A percentile compares a stretch with the other conserved stretches of the same genome.
Conservation (phyloP, 306 rosid genomes). For the Sphenostylis stenocarpa region DNA sequence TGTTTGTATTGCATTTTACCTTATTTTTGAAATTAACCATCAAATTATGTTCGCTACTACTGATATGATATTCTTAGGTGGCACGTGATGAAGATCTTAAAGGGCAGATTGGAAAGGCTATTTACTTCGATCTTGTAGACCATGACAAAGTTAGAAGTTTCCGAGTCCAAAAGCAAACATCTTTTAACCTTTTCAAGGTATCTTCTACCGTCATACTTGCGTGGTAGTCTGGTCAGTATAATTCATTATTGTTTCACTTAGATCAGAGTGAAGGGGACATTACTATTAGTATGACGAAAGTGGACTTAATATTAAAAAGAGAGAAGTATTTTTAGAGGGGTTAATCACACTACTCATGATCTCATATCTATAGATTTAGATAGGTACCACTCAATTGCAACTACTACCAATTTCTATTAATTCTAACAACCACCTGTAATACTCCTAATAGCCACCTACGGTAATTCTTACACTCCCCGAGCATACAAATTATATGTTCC, state of each 20-base stretch:
- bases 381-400: too few relatives aligned
- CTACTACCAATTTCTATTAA: too few relatives aligned
- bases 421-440: too few relatives aligned
- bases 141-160: conserved; percentile 86
- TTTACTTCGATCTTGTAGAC: conserved; percentile 87
- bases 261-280: not conserved
- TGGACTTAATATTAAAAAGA: too few relatives aligned
- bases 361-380: too few relatives aligned
- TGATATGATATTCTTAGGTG: conserved; percentile 50
- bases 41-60: conserved; percentile 13
- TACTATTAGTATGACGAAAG: not conserved
- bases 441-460: too few relatives aligned
- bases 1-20: conserved; percentile 1
- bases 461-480: too few relatives aligned
- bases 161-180: conserved; percentile 69
- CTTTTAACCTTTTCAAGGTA: conserved; percentile 81
- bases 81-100: conserved; percentile 67
- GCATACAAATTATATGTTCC: too few relatives aligned
- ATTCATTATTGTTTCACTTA: not conserved
- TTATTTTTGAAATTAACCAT: not conserved
- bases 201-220: not conserved
- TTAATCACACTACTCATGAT: too few relatives aligned
- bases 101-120: conserved; percentile 75
- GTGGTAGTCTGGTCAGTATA: conserved; percentile 7
- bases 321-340: too few relatives aligned